Base-by-base conservation (phyloP, 116 monocot genomes). In the Phalaenopsis hybrid region DNA sequence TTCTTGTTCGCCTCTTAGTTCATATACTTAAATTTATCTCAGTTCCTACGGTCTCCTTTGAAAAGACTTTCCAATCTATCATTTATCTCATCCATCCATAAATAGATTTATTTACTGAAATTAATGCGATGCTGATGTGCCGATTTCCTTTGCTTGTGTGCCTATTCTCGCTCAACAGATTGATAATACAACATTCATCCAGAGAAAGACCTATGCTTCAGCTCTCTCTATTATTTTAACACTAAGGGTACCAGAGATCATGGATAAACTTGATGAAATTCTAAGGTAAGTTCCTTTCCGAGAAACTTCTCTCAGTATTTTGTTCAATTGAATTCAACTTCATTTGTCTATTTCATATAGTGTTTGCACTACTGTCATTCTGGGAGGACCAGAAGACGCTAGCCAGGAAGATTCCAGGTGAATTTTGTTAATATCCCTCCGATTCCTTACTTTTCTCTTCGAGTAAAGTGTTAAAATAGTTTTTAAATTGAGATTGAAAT, bases 251-350 rank as follows among this genome's bases (percentile, higher is more conserved):
- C 95, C 93, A 78, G 85, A 94, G 83, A 95, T 98, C 49, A 88
- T 98, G 20, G 95, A 98, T 84, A 93, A 89, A 85, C 90, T 98
- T 68, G 98, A 98, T 81, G 95, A 95, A 76, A 95, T 95, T 65
- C 84, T 98, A 61, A 98, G 95, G 98, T 98, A 88, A 31, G 57
- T 31, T 72, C 37, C 43, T 50, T 76, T 48, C n/a, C 17, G 15
- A 48, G 55, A 18, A 68, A 41, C 34, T 16, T n/a, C n/a, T 25
- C 61, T 50, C 43, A 17, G 21, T 46, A 46, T n/a, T 45, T 44
- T 13, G 15, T 72, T 16, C 37, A 37, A 72, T 33, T 72, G 20
- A 51, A 77, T 49, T 51, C 28, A 75, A 45, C 46, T 75, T 68
- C 61, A 52, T 16, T 28, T 61, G 8, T 76, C 8, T 76, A 31